These are phyloP conservation scores for Xylaria castorea DNA, from an alignment of 495 filamentous ascomycete genomes.

Conservation along the genomic window DNA sequence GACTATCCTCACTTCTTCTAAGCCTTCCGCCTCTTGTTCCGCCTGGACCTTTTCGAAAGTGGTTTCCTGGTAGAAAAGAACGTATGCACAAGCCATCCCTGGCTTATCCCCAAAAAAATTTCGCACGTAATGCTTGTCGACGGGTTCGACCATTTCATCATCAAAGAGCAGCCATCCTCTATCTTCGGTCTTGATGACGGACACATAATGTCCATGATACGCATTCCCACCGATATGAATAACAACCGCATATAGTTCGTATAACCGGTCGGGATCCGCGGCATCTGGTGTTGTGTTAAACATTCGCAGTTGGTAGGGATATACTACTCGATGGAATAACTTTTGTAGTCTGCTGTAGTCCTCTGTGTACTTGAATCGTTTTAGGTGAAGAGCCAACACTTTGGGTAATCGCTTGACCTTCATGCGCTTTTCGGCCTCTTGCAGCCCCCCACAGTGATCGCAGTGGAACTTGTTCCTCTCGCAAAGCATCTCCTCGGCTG, in stretches of 20 bases:
- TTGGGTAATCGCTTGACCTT: slow-evolving; percentile 95
- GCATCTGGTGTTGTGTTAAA: slow-evolving; percentile 99
- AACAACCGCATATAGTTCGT: slow-evolving; percentile 98
- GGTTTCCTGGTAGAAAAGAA: slow-evolving; percentile 97
- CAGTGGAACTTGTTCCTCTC: slow-evolving; percentile 99
- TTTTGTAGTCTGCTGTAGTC: slow-evolving; percentile 93
- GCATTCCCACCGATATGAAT: slow-evolving; percentile 98
- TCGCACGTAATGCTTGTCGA: slow-evolving; percentile 93
- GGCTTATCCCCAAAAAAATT: slow-evolving; percentile 97
- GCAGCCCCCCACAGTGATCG: slow-evolving; percentile 93
- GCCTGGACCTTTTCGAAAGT: slow-evolving; percentile 85
- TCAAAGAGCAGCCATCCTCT: slow-evolving; percentile 96
- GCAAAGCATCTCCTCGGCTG: slow-evolving; percentile 97
- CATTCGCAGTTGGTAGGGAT: slow-evolving; percentile 92
- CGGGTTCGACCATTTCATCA: slow-evolving; percentile 97
- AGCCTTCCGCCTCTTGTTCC: slow-evolving; percentile 81
- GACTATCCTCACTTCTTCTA: slow-evolving; percentile 66
- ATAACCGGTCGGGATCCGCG: slow-evolving; percentile 91
- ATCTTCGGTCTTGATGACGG: slow-evolving; percentile 97
- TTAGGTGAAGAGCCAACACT: slow-evolving; percentile 90
- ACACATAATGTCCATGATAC: slow-evolving; percentile 96
- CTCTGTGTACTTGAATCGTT: slow-evolving; percentile 97
- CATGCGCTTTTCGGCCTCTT: slow-evolving; percentile 99
- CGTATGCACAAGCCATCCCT: slow-evolving; percentile 92
- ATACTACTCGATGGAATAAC: slow-evolving; percentile 95